A percentile compares a stretch with the other conserved stretches of the same genome.
phyloP scores from a whole-genome alignment of 768 basidiomycete genomes.

The Macrolepiota dolichaula region DNA sequence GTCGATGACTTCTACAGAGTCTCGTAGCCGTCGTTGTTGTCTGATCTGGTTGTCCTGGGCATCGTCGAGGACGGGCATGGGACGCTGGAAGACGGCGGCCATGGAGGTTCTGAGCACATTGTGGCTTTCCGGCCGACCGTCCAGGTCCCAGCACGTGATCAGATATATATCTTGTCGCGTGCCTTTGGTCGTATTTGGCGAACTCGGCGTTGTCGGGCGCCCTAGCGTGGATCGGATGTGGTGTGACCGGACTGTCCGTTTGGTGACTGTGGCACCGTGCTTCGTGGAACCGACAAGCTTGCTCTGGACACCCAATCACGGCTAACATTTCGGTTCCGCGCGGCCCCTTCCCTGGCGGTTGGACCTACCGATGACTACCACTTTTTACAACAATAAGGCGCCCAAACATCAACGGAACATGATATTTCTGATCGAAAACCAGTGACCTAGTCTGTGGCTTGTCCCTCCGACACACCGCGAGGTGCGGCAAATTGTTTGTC shows the following conservation, averaged over 20 bases:
- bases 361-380: neutral
- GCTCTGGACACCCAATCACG: neutral
- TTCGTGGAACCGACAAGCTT: too few species aligned
- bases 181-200: constrained; percentile 10
- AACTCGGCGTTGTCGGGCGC: neutral
- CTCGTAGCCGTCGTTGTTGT: constrained; percentile 18
- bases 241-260: neutral
- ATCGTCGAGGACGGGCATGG: constrained; percentile 22
- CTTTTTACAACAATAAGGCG: neutral
- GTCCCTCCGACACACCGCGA: neutral
- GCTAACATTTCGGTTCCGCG: neutral
- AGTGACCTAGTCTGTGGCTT: too few species aligned
- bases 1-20: constrained; percentile 41
- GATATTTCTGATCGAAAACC: neutral
- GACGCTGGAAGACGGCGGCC: constrained; percentile 28
- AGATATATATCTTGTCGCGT: constrained; percentile 12
- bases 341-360: neutral
- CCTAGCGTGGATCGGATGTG: neutral
- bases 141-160: constrained; percentile 10
- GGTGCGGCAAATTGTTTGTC: neutral
- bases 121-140: constrained; percentile 2
- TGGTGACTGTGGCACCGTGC: neutral
- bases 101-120: constrained; percentile 18
- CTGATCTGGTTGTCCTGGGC: constrained; percentile 12
- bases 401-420: neutral